phyloP scores from a whole-genome alignment of 208 protist genomes.

The Porcisia deanei region DNA sequence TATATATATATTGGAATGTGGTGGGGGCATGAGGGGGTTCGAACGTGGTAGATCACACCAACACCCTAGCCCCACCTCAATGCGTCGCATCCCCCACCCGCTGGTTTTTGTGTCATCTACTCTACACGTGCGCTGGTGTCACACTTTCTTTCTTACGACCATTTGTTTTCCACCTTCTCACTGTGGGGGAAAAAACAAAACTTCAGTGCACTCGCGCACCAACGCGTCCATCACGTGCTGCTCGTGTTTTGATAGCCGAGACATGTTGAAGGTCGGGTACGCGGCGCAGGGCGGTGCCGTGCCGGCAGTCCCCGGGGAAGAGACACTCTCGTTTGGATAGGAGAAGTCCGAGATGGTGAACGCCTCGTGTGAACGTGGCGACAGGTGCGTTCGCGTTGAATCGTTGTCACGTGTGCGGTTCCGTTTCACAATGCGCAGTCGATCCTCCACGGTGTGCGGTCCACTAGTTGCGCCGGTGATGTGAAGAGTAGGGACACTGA shows the following conservation, averaged over 20 bases:
- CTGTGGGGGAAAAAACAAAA: constrained; percentile 51
- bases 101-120: neutral
- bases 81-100: neutral
- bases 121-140: neutral
- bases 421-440: constrained; percentile 76
- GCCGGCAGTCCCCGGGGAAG: constrained; percentile 9
- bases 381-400: constrained; percentile 1
- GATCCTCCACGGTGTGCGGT: constrained; percentile 63
- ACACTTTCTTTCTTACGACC: neutral
- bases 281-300: constrained; percentile 48
- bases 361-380: neutral
- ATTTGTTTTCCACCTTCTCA: neutral
- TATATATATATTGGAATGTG: neutral
- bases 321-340: neutral
- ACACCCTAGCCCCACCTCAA: neutral
- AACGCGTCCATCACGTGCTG: constrained; percentile 77
- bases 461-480: neutral
- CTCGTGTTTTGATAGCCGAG: constrained; percentile 66
- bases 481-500: constrained; percentile 10
- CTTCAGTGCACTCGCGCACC: constrained; percentile 61
- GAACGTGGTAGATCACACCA: neutral
- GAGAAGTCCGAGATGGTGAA: neutral
- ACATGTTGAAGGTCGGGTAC: constrained; percentile 67
- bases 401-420: constrained; percentile 35
- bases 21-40: neutral